Percentiles rank a stretch among this genome's conserved stretches.
phyloP scores from a whole-genome alignment of 495 filamentous ascomycete species.

The Mytilinidion resinicola region DNA sequence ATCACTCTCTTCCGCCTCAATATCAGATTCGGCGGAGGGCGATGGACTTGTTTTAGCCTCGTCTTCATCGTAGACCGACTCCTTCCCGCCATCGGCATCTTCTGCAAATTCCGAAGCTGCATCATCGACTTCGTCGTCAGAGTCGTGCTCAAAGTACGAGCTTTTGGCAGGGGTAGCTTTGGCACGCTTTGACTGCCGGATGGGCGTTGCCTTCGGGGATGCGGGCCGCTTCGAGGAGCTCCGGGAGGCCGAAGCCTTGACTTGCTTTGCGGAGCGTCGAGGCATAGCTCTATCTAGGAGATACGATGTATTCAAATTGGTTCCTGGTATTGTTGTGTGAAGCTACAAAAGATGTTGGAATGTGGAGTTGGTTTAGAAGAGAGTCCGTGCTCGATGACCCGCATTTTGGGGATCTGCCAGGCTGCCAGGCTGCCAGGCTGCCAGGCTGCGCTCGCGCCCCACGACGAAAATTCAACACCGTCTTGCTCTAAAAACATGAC shows the following conservation, averaged over 20 bases:
- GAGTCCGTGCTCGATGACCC: constrained; percentile 1
- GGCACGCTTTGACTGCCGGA: constrained; percentile 42
- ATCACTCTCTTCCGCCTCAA: constrained; percentile 23
- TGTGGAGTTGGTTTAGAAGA: not conserved
- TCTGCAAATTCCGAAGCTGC: constrained; percentile 32
- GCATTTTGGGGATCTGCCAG: not conserved
- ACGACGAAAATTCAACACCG: not conserved
- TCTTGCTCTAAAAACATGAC: constrained; percentile 1
- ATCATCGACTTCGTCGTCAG: constrained; percentile 20
- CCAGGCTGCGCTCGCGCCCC: not conserved
- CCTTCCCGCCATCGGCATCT: constrained; percentile 28
- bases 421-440: not conserved
- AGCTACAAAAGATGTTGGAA: too few relatives aligned
- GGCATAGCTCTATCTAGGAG: constrained; percentile 10
- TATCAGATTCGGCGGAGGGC: constrained; percentile 19
- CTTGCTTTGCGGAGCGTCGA: constrained; percentile 7
- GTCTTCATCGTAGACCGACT: constrained; percentile 38
- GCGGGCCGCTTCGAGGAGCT: constrained; percentile 32
- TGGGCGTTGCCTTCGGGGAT: constrained; percentile 20
- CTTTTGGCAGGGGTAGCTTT: constrained; percentile 52
- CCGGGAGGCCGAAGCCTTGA: not conserved
- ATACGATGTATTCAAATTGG: not conserved
- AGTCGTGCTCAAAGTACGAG: constrained; percentile 48
- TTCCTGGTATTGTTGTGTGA: too few relatives aligned
- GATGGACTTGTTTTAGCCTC: constrained; percentile 21